These are phyloP conservation scores for Rhizomucor pusillus DNA, from an alignment of 371 early-diverging fungal species.

Conservation along the genomic window DNA sequence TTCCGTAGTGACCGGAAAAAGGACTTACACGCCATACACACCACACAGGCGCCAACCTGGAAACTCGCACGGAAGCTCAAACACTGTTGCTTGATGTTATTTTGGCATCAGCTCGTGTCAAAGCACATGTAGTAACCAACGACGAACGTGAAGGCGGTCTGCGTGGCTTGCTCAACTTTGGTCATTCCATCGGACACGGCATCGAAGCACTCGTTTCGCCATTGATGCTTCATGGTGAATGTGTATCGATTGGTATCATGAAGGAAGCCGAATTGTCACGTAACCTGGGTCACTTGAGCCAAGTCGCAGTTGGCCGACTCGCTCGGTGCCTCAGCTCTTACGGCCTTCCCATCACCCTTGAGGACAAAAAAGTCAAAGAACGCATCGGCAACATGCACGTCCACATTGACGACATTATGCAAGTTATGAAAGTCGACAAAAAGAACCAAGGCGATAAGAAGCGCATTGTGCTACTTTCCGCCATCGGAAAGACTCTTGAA, in stretches of 20 bases:
- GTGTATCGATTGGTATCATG: constrained; percentile 93
- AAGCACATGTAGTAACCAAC: constrained; percentile 92
- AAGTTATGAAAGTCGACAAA: constrained; percentile 93
- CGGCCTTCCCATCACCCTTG: constrained; percentile 81
- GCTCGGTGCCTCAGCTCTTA: constrained; percentile 85
- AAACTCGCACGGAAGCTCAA: constrained; percentile 63
- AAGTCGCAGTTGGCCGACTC: constrained; percentile 89
- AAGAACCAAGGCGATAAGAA: constrained; percentile 94
- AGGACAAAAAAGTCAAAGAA: constrained; percentile 72
- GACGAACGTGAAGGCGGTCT: constrained; percentile 96
- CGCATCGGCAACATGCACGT: constrained; percentile 65
- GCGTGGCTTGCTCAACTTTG: constrained; percentile 95
- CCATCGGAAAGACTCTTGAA: constrained; percentile 85
- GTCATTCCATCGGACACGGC: constrained; percentile 96
- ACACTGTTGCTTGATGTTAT: constrained; percentile 79
- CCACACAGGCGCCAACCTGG: constrained; percentile 53
- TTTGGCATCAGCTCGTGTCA: constrained; percentile 85
- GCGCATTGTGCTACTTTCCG: constrained; percentile 85
- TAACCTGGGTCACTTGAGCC: constrained; percentile 81
- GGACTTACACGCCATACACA: not conserved
- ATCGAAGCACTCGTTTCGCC: constrained; percentile 93
- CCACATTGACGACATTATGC: constrained; percentile 81
- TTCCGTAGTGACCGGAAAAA: not conserved
- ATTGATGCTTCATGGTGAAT: constrained; percentile 93
- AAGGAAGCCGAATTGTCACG: constrained; percentile 94